Conservation (phyloP, 2,329 filamentous ascomycete species). For the Sporothrix euskadiensis region DNA sequence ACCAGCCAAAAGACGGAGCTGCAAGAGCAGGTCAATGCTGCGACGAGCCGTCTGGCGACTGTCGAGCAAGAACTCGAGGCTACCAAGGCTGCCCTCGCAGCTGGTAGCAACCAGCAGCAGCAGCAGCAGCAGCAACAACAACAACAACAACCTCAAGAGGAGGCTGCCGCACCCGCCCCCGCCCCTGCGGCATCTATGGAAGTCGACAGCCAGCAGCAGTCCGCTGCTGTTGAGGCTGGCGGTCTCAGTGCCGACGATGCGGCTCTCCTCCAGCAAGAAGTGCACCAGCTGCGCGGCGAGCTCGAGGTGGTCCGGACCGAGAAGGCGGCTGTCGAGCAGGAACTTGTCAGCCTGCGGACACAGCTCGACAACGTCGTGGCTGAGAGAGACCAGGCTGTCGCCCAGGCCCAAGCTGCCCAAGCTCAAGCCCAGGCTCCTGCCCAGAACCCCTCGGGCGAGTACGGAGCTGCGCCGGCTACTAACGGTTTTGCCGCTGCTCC, state of each 20-base stretch:
- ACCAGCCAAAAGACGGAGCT: conserved; percentile 56
- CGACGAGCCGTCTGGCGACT: conserved; percentile 43
- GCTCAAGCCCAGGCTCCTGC: conserved; percentile 26
- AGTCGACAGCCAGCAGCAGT: conserved; percentile 17
- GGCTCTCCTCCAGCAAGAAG: conserved; percentile 51
- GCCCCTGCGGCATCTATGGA: conserved; percentile 27
- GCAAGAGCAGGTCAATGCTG: conserved; percentile 52
- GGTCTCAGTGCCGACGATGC: conserved; percentile 49
- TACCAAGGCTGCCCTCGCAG: conserved; percentile 36
- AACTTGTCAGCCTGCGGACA: conserved; percentile 54
- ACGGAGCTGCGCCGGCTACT: conserved; percentile 32
- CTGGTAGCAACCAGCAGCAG: conserved; percentile 37
- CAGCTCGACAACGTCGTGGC: conserved; percentile 64
- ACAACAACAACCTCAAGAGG: not conserved
- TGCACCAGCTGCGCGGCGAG: conserved; percentile 56
- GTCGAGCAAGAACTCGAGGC: conserved; percentile 57
- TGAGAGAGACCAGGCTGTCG: conserved; percentile 64
- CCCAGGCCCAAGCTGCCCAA: conserved; percentile 37
- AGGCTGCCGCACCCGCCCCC: not conserved
- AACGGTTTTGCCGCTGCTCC: conserved; percentile 35
- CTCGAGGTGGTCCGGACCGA: conserved; percentile 66
- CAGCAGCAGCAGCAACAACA: conserved; percentile 10
- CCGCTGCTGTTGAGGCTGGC: conserved; percentile 29
- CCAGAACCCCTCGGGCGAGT: conserved; percentile 32
- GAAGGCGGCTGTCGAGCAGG: conserved; percentile 67